phyloP scores from a whole-genome alignment of 2,329 filamentous ascomycete genomes.

The Cryphonectria nitschkei region DNA sequence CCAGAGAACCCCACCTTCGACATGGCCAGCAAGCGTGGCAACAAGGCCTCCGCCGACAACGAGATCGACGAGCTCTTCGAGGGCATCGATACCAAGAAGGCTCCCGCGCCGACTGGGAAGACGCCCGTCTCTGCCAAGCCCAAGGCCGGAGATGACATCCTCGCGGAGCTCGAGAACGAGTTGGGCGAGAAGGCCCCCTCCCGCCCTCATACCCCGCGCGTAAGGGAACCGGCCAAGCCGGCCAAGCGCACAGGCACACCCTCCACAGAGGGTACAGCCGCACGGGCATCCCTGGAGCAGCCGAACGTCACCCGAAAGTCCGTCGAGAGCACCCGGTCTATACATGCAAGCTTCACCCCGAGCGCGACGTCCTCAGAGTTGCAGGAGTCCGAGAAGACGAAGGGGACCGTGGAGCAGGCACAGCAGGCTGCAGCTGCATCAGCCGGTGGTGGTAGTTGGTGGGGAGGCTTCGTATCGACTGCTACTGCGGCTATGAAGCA shows the following conservation, averaged over 20 bases:
- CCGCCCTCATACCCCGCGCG: conserved; percentile 81
- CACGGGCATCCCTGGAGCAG: conserved; percentile 69
- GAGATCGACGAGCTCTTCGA: conserved; percentile 69
- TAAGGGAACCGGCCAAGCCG: conserved; percentile 57
- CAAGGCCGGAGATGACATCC: conserved; percentile 68
- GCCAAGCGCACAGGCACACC: conserved; percentile 56
- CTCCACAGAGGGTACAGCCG: conserved; percentile 47
- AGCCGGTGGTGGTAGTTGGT: conserved; percentile 73
- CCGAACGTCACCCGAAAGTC: conserved; percentile 65
- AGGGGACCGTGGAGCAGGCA: conserved; percentile 49
- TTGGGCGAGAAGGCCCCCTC: conserved; percentile 73
- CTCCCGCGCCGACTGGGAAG: conserved; percentile 51
- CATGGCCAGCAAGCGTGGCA: conserved; percentile 66
- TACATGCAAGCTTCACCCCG: conserved; percentile 73
- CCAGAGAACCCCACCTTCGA: conserved; percentile 26
- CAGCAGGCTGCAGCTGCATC: conserved; percentile 35
- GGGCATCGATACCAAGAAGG: conserved; percentile 57
- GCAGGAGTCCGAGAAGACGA: conserved; percentile 58
- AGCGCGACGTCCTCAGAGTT: conserved; percentile 67
- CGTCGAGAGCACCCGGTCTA: conserved; percentile 73
- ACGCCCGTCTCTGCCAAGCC: conserved; percentile 50
- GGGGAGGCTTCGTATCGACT: conserved; percentile 83
- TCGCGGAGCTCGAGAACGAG: conserved; percentile 82
- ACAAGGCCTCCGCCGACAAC: conserved; percentile 60
- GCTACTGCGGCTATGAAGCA: conserved; percentile 88